Conservation (phyloP, 2,329 filamentous ascomycete genomes). For the Cercospora brassicicola region DNA sequence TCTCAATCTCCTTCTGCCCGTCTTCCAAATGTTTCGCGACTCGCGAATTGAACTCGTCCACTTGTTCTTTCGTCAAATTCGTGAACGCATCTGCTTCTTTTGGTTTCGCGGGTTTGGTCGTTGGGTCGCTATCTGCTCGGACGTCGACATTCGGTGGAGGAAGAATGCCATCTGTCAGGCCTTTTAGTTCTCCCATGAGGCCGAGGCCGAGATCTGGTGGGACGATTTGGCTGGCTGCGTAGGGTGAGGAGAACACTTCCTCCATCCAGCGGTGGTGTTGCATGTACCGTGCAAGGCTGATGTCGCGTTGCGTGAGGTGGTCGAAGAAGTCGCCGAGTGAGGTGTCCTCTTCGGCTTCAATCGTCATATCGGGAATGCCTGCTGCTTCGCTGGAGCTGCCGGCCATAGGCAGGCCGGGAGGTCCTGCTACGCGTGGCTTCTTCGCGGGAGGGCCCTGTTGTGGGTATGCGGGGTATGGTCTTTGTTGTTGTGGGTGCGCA, state of each 20-base stretch:
- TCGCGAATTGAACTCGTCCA: conserved; percentile 79
- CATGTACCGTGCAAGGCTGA: conserved; percentile 81
- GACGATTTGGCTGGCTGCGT: conserved; percentile 78
- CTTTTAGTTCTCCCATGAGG: conserved; percentile 71
- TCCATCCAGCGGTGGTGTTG: conserved; percentile 99
- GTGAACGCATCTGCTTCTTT: conserved; percentile 53
- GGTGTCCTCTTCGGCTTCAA: conserved; percentile 89
- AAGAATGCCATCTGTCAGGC: conserved; percentile 82
- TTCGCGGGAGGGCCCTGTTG: conserved; percentile 46
- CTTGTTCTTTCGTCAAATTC: conserved; percentile 70
- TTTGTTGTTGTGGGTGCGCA: conserved; percentile 20
- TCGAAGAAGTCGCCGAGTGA: conserved; percentile 87
- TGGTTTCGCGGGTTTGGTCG: conserved; percentile 48
- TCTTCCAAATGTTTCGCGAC: conserved; percentile 70
- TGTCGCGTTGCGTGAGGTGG: conserved; percentile 81
- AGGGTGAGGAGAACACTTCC: conserved; percentile 88
- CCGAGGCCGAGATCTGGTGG: conserved; percentile 86
- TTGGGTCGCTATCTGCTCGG: conserved; percentile 12
- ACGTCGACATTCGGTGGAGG: conserved; percentile 54
- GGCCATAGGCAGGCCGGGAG: conserved; percentile 41
- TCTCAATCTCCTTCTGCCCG: conserved; percentile 78
- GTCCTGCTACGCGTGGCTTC: conserved; percentile 44
- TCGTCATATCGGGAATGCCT: conserved; percentile 45
- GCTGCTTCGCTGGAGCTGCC: conserved; percentile 44
- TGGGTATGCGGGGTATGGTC: conserved; percentile 34